These are phyloP conservation scores for Vitis hybrid DNA, from an alignment of 177 flowering plant genomes.

Conservation along the genomic window DNA sequence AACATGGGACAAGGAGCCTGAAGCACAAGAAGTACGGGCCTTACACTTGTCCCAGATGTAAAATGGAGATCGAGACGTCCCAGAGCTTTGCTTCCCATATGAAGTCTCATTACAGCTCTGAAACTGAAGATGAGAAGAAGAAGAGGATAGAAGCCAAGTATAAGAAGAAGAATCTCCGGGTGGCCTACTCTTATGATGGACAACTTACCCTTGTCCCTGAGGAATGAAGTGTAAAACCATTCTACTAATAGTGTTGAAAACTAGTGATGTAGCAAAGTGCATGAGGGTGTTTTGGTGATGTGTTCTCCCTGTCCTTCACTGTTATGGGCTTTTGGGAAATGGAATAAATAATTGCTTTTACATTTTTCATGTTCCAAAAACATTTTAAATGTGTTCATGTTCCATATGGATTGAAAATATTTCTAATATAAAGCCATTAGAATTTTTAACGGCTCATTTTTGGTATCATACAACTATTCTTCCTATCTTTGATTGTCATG, in stretches of 20 bases:
- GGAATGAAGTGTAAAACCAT: not conserved
- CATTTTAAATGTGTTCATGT: too few relatives aligned
- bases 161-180: not conserved
- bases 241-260: too few relatives aligned
- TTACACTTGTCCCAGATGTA: constrained; percentile 22
- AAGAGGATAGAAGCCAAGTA: constrained; percentile 5
- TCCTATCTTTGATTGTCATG: too few relatives aligned
- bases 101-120: constrained; percentile 16
- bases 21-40: constrained; percentile 18
- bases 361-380: too few relatives aligned
- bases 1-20: constrained; percentile 17
- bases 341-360: not conserved
- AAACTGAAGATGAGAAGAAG: constrained; percentile 1
- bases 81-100: constrained; percentile 24
- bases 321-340: not conserved
- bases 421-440: too few relatives aligned
- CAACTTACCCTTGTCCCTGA: not conserved
- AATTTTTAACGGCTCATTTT: too few relatives aligned
- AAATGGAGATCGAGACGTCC: constrained; percentile 1
- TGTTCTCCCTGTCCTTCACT: too few relatives aligned
- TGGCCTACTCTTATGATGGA: not conserved
- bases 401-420: too few relatives aligned
- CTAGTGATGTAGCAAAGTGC: too few relatives aligned
- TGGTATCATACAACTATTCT: too few relatives aligned
- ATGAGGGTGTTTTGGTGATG: too few relatives aligned